These are phyloP conservation scores for Enteropsectra breve DNA, from an alignment of 371 early-diverging fungal species.

Conservation along the genomic window DNA sequence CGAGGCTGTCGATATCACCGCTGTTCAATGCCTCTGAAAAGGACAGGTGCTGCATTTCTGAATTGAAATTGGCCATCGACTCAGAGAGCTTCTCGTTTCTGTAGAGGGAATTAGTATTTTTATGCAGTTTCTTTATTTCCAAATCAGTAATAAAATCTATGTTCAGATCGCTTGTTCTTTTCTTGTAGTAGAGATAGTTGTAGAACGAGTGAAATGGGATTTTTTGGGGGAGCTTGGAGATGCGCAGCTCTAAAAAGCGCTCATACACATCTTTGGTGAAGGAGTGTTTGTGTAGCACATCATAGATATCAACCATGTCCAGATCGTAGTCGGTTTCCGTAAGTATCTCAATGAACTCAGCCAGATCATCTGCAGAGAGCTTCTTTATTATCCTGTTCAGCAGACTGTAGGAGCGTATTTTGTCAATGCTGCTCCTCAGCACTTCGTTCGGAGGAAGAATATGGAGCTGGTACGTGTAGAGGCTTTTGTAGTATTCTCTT, in stretches of 20 bases:
- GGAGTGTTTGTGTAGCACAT: neutral
- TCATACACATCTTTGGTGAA: neutral
- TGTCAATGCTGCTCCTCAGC: neutral
- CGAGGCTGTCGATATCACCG: no score
- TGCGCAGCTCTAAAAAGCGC: neutral
- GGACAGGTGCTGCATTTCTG: no score
- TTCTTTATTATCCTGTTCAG: neutral
- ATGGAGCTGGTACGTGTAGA: neutral
- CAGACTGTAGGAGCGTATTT: neutral
- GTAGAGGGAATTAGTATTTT: no score
- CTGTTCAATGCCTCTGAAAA: no score
- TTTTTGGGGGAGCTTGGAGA: neutral
- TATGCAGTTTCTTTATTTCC: no score
- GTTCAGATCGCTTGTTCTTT: neutral
- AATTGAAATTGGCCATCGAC: no score
- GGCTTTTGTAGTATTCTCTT: slow-evolving; percentile 2
- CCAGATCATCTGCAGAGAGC: neutral
- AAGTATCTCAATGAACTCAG: neutral
- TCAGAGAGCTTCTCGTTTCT: no score
- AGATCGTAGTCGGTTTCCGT: slow-evolving; percentile 5
- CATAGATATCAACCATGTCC: neutral
- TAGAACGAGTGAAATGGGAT: neutral
- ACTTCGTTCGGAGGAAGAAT: neutral
- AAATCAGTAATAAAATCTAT: neutral
- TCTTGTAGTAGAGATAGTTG: slow-evolving; percentile 9